These are phyloP conservation scores for Boechera stricta DNA, from an alignment of 345 rosid species.

Conservation along the genomic window DNA sequence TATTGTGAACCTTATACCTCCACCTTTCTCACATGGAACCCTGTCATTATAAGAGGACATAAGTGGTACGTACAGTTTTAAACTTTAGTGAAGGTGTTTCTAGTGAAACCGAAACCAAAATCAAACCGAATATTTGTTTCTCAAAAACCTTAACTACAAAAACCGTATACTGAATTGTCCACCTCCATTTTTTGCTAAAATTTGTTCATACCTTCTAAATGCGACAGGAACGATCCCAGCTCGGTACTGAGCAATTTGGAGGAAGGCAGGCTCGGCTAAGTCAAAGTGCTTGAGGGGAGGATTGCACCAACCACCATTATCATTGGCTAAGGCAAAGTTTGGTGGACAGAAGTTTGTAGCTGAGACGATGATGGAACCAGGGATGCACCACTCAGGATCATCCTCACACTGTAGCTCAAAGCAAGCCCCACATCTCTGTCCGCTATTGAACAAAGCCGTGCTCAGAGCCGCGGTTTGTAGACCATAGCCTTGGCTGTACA, in stretches of 20 bases:
- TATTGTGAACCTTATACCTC: constrained; percentile 64
- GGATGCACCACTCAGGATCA: constrained; percentile 55
- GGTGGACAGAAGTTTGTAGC: constrained; percentile 69
- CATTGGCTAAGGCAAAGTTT: constrained; percentile 53
- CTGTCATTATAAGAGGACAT: constrained; percentile 34
- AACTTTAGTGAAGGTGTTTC: not conserved
- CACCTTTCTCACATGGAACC: constrained; percentile 60
- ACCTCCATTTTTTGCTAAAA: not conserved
- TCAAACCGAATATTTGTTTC: not conserved
- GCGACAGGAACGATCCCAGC: constrained; percentile 67
- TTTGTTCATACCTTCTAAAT: constrained; percentile 50
- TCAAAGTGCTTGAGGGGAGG: constrained; percentile 71
- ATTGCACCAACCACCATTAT: constrained; percentile 74
- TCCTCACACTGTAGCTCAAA: constrained; percentile 48
- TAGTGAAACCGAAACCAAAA: not conserved
- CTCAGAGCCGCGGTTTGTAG: constrained; percentile 52
- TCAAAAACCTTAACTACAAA: not conserved
- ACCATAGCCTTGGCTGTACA: constrained; percentile 54
- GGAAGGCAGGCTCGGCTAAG: constrained; percentile 64
- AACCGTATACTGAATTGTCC: not conserved
- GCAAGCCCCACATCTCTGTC: constrained; percentile 55
- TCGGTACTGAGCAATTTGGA: constrained; percentile 59
- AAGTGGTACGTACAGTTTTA: not conserved
- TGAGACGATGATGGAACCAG: constrained; percentile 47
- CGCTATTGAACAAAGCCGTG: constrained; percentile 53